Evolutionary conservation across 208 protist species (phyloP), one percentile per base, ranked within the genome.

Genomic region (Wallacemonas sp.): DNA sequence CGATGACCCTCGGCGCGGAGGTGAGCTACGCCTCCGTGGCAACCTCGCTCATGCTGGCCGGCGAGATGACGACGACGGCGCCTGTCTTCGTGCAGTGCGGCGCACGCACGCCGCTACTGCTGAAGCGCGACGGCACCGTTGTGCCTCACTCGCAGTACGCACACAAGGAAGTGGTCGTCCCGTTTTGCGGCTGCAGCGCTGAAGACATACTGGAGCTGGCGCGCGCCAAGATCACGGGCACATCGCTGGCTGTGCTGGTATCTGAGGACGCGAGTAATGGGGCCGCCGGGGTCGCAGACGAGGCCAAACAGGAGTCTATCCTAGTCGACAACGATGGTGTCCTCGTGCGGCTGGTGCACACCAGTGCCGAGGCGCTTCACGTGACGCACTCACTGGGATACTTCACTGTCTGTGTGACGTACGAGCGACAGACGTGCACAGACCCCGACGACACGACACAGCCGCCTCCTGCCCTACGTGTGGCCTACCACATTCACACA

Each of bases 41-140:
- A 30, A 87, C 66, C 44, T 89, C 83, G 19, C 71, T 94, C 30
- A 70, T 91, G 57, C 73, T 94, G 15, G 63, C 81, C 0, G 87
- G 83, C 63, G 85, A 90, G 46, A 87, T 91, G 72, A 83, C 81
- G 22, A 69, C 77, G 15, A 85, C 74, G 17, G 79, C 83, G 21
- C 88, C 88, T 1, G 63, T 92, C 1, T 82, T 94, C 32, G 71
- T 89, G 57, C 88, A 94, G 78, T 80, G 85, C 39, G 68, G 81
- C 9, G 66, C 73, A 4, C 73, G 73, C 34, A 60, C 79, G 2
- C 79, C 80, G 15, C 75, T 89, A 27, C 42, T 78, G 34, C 38
- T 39, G 48, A 61, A 39, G 33, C 54, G 58, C 12, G 69, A 86
- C 57, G 77, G 70, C 60, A 39, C 66, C 36, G 66, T 74, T 29